A percentile compares a stretch with the other conserved stretches of the same genome.
Conservation (phyloP, 331 rosid species). For the Cydonia oblonga region DNA sequence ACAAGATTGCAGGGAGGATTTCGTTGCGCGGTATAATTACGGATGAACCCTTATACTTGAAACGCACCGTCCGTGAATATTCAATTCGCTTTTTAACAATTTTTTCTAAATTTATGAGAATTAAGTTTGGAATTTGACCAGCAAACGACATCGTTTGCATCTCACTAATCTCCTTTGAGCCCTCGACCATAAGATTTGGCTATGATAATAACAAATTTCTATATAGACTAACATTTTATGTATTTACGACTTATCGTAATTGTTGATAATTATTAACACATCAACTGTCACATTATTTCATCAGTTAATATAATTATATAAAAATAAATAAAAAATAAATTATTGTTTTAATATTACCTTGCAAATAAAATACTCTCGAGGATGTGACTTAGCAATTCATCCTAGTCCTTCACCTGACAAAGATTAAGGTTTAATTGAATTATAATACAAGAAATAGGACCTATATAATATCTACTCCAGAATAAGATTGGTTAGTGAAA, state of each 20-base stretch:
- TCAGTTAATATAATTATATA: not conserved
- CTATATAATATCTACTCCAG: not conserved
- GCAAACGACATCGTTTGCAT: not conserved
- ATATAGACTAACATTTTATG: not conserved
- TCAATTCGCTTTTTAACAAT: not conserved
- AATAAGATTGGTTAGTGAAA: not conserved
- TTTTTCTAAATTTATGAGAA: not conserved
- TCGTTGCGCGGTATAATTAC: not conserved
- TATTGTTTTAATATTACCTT: not conserved
- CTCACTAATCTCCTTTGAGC: not conserved
- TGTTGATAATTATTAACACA: not conserved
- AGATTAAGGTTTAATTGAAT: too few relatives aligned
- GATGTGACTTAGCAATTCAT: not conserved
- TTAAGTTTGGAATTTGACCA: not conserved
- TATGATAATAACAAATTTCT: not conserved
- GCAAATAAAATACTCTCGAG: not conserved
- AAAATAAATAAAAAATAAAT: not conserved
- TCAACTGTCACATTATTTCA: rapidly evolving
- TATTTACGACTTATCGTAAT: too few relatives aligned
- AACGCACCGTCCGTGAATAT: not conserved
- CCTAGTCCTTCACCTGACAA: not conserved
- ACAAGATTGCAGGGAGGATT: not conserved
- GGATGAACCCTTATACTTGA: not conserved
- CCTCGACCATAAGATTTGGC: not conserved
- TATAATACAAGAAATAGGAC: not conserved